Evolutionary conservation across 305 asterid species (phyloP).

Genomic region (Plantago rigida): DNA sequence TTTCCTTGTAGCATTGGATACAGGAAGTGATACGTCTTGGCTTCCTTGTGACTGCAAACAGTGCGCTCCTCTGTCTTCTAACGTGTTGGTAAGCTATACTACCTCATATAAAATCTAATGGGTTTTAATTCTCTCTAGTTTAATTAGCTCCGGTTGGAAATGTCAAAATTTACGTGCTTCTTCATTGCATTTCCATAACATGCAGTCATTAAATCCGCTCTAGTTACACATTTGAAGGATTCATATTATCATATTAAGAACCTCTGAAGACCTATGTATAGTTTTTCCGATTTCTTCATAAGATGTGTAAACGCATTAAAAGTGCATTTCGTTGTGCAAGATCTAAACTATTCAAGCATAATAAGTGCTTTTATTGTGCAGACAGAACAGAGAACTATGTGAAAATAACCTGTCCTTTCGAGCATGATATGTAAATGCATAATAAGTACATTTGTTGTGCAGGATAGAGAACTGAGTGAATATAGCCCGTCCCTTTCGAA

Average conservation of each 20-base stretch:
- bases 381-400: too few relatives aligned
- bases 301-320: too few relatives aligned
- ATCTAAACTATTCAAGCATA: too few relatives aligned
- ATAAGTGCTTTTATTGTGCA: too few relatives aligned
- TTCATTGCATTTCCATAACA: background rate
- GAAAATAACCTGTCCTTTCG: background rate
- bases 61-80: conserved; percentile 63
- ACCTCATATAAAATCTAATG: conserved; percentile 14
- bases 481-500: conserved; percentile 62
- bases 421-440: conserved; percentile 1
- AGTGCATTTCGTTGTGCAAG: too few relatives aligned
- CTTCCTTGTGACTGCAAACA: conserved; percentile 68
- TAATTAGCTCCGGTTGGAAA: conserved; percentile 16
- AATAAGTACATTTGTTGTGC: conserved; percentile 60
- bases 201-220: background rate
- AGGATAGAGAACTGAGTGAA: conserved; percentile 72
- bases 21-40: conserved; percentile 80
- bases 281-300: too few relatives aligned
- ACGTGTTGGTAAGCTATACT: conserved; percentile 50
- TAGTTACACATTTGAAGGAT: background rate
- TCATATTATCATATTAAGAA: too few relatives aligned
- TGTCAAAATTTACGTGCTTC: conserved; percentile 8
- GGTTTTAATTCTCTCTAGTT: conserved; percentile 7
- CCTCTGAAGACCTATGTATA: too few relatives aligned
- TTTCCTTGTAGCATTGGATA: conserved; percentile 74